A percentile compares a stretch with the other conserved stretches of the same genome.
phyloP scores from a whole-genome alignment of 1,284 basidiomycete species.

The Hemileia vastatrix region DNA sequence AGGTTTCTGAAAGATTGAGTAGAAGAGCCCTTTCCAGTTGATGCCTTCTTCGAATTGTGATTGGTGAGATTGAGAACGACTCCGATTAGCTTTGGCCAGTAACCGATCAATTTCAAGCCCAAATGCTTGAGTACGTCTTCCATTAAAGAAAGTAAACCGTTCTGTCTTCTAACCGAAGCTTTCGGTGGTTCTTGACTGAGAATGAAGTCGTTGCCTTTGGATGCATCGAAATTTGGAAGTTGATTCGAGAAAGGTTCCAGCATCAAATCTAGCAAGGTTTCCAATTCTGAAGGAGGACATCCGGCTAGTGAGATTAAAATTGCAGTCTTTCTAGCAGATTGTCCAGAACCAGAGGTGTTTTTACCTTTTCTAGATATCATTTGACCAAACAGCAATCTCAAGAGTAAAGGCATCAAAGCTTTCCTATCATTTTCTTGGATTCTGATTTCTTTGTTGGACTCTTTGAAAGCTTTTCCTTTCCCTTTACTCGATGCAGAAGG shows the following conservation, averaged over 20 bases:
- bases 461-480: background rate
- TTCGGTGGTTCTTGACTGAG: conserved; percentile 21
- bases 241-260: conserved; percentile 53
- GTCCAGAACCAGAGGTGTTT: conserved; percentile 51
- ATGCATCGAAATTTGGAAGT: conserved; percentile 14
- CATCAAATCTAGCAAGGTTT: conserved; percentile 78
- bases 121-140: conserved; percentile 71
- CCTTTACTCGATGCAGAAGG: conserved; percentile 49
- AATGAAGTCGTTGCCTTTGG: no score
- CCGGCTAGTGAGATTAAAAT: conserved; percentile 64
- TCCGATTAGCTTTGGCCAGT: conserved; percentile 33
- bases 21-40: background rate
- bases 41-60: background rate
- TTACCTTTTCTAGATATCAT: conserved; percentile 75
- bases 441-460: conserved; percentile 2
- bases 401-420: conserved; percentile 63
- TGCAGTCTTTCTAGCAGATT: conserved; percentile 63
- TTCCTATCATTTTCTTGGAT: conserved; percentile 52
- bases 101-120: conserved; percentile 55
- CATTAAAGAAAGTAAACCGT: conserved; percentile 74
- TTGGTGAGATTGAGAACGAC: conserved; percentile 30
- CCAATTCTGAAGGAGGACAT: conserved; percentile 64
- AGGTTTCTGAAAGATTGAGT: conserved; percentile 4
- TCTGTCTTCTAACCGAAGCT: conserved; percentile 55
- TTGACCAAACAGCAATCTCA: conserved; percentile 75